Evolutionary conservation across 257 asterid genomes (phyloP).

Genomic region (Solanum bukasovii): DNA sequence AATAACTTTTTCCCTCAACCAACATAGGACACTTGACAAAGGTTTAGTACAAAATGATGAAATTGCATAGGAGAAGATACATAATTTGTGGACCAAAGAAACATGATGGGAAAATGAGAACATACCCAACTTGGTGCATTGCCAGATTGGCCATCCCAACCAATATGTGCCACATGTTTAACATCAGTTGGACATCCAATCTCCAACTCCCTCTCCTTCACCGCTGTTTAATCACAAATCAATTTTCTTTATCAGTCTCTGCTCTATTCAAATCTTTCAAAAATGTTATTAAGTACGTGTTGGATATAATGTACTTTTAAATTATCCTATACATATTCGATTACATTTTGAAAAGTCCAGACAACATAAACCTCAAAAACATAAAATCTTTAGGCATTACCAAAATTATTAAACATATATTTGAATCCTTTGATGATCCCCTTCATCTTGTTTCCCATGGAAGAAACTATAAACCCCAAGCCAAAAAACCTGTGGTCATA

Average conservation of each 20-base stretch:
- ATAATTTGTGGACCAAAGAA: background rate
- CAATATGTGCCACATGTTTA: conserved; percentile 87
- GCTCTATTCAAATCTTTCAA: background rate
- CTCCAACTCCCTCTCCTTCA: conserved; percentile 65
- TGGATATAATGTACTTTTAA: background rate
- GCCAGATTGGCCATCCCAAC: conserved; percentile 78
- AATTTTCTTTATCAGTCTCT: background rate
- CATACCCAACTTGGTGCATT: conserved; percentile 84
- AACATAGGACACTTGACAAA: background rate
- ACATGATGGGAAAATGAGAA: background rate
- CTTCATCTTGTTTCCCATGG: conserved; percentile 60
- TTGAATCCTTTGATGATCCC: conserved; percentile 76
- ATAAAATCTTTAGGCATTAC: conserved; percentile 14
- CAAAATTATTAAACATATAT: conserved; percentile 58
- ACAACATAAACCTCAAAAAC: background rate
- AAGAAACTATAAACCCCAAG: conserved; percentile 1
- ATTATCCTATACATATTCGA: background rate
- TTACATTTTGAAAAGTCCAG: background rate
- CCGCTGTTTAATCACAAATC: conserved; percentile 10
- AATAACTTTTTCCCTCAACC: background rate
- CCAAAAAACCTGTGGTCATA: conserved; percentile 2
- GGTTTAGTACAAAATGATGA: background rate
- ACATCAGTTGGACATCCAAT: conserved; percentile 84
- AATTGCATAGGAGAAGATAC: background rate
- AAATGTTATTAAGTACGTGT: background rate